Conservation (phyloP, 2,329 filamentous ascomycete genomes). For the Venturia asperata region DNA sequence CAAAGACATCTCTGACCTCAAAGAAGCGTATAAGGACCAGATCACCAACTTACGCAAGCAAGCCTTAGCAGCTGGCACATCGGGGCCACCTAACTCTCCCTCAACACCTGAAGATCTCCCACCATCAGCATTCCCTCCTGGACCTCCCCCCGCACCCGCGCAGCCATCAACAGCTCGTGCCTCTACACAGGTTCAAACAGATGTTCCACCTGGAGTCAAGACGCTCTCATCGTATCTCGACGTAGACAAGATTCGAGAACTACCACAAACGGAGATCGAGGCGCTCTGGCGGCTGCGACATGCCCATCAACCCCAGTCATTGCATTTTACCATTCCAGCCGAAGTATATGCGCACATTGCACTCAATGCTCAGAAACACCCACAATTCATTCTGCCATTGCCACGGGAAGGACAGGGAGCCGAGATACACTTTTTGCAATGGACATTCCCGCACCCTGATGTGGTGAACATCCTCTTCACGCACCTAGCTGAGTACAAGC, state of each 20-base stretch:
- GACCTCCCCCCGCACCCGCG: conserved; percentile 29
- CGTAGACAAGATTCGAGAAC: conserved; percentile 63
- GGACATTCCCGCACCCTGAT: conserved; percentile 72
- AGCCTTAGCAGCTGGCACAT: conserved; percentile 50
- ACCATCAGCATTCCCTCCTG: conserved; percentile 27
- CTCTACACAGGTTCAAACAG: conserved; percentile 31
- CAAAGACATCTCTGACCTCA: conserved; percentile 65
- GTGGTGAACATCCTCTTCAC: conserved; percentile 72
- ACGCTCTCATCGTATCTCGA: conserved; percentile 66
- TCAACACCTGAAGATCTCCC: conserved; percentile 25
- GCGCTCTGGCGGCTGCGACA: conserved; percentile 87
- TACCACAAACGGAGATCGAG: conserved; percentile 76
- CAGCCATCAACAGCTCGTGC: conserved; percentile 27
- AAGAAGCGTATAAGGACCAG: conserved; percentile 75
- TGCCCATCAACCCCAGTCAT: conserved; percentile 60
- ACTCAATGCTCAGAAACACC: conserved; percentile 62
- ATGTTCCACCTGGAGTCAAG: conserved; percentile 47
- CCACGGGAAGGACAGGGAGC: conserved; percentile 51
- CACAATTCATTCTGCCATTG: conserved; percentile 86
- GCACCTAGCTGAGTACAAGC: conserved; percentile 85
- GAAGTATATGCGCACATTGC: conserved; percentile 68
- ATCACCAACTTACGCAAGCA: conserved; percentile 65
- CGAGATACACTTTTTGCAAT: conserved; percentile 95
- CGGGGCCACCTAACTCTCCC: conserved; percentile 38
- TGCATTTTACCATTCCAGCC: conserved; percentile 77